Conservation (phyloP, 2,329 filamentous ascomycete species). For the Podosphaera aphanis region DNA sequence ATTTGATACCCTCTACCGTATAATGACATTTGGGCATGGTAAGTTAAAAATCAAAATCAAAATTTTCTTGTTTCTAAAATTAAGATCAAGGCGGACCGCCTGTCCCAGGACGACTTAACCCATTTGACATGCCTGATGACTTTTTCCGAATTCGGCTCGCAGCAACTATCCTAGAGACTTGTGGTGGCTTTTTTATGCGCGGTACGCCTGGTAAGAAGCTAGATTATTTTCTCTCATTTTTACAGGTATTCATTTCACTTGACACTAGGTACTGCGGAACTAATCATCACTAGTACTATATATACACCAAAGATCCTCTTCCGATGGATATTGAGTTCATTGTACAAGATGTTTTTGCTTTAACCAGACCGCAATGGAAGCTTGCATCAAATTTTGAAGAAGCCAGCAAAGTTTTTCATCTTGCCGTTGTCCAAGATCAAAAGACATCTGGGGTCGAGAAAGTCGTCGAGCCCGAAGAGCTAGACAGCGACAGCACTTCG, state of each 20-base stretch:
- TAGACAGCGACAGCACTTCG: slow-evolving; percentile 43
- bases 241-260: slow-evolving; percentile 34
- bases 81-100: slow-evolving; percentile 44
- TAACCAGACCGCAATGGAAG: slow-evolving; percentile 83
- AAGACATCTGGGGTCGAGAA: slow-evolving; percentile 51
- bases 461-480: slow-evolving; percentile 45
- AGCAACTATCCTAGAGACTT: slow-evolving; percentile 77
- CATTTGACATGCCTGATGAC: slow-evolving; percentile 73
- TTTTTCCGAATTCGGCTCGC: slow-evolving; percentile 87
- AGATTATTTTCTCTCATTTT: slow-evolving; percentile 89
- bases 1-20: slow-evolving; percentile 85
- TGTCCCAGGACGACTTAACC: slow-evolving; percentile 50
- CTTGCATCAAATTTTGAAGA: slow-evolving; percentile 60
- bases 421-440: slow-evolving; percentile 77
- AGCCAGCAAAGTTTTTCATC: slow-evolving; percentile 59
- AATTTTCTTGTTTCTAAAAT: slow-evolving; percentile 1
- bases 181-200: slow-evolving; percentile 86
- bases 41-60: slow-evolving; percentile 18
- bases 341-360: slow-evolving; percentile 70
- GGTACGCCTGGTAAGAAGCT: slow-evolving; percentile 89
- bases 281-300: slow-evolving; percentile 49
- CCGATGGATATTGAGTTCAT: slow-evolving; percentile 97
- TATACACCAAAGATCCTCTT: slow-evolving; percentile 66
- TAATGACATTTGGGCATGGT: slow-evolving; percentile 74
- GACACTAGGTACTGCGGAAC: slow-evolving; percentile 6